Conservation (phyloP, 2,329 filamentous ascomycete species). For the Fusarium scirpi region DNA sequence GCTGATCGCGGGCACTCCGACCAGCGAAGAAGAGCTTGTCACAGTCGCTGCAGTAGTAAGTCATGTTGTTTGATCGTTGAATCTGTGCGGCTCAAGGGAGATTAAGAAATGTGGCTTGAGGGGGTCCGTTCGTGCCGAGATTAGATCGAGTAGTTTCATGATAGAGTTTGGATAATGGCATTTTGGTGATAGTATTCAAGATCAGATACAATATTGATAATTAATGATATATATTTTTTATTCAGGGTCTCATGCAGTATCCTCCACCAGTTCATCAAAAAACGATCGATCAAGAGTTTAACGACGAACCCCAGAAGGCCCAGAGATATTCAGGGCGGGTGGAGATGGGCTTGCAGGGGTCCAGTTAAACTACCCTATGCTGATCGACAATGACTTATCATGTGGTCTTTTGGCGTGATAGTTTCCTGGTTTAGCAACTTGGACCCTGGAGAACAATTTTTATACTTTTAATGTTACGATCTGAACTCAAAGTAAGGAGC, state of each 20-base stretch:
- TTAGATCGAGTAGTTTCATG: not conserved
- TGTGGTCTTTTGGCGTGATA: not conserved
- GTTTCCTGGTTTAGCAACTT: not conserved
- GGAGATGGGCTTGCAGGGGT: not conserved
- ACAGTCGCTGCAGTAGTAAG: slow-evolving; percentile 46
- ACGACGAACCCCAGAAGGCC: not conserved
- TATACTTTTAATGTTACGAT: not conserved
- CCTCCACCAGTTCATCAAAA: not conserved
- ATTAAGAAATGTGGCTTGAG: not conserved
- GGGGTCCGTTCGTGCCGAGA: not conserved
- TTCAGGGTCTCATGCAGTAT: not conserved
- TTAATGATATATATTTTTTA: too few relatives aligned
- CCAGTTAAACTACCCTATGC: not conserved
- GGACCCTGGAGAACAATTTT: not conserved
- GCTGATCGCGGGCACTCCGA: slow-evolving; percentile 44
- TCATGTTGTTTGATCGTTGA: slow-evolving; percentile 11
- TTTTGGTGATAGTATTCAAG: too few relatives aligned
- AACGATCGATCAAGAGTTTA: not conserved
- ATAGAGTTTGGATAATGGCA: not conserved
- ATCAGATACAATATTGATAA: not conserved
- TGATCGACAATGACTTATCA: not conserved
- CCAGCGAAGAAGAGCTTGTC: slow-evolving; percentile 41
- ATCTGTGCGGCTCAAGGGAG: not conserved
- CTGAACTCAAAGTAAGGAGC: not conserved
- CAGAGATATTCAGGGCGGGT: not conserved